Evolutionary conservation across 1,139 yeast genomes (phyloP).

Genomic region (Saccharomyces hybrid): DNA sequence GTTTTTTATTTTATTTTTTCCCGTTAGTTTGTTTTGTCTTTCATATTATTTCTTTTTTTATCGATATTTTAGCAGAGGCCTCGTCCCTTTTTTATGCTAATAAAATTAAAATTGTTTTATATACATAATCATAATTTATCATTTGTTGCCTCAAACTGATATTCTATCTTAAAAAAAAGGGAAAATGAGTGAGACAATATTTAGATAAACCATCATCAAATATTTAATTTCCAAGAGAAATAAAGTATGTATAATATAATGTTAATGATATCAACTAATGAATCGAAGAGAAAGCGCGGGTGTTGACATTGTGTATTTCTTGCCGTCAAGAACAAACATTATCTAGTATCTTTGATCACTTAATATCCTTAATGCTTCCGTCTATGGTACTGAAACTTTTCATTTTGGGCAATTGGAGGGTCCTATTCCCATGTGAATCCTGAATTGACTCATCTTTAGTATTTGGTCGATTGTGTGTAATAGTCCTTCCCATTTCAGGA

Average conservation of each 20-base stretch:
- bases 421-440: background rate
- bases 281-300: background rate
- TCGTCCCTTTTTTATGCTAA: background rate
- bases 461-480: slow-evolving; percentile 2
- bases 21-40: background rate
- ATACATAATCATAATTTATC: background rate
- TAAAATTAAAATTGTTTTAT: background rate
- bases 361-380: slow-evolving; percentile 16
- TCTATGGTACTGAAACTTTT: slow-evolving; percentile 25
- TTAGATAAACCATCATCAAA: background rate
- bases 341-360: background rate
- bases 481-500: slow-evolving; percentile 2
- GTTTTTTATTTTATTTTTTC: background rate
- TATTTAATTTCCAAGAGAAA: background rate
- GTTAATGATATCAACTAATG: background rate
- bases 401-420: slow-evolving; percentile 20
- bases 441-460: background rate
- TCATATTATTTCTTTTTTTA: background rate
- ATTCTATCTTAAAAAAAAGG: background rate
- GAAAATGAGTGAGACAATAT: background rate
- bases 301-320: background rate
- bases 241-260: background rate
- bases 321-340: background rate
- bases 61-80: background rate
- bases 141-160: background rate